These are phyloP conservation scores for Cyanodermella asteris DNA, from an alignment of 2,329 filamentous ascomycete genomes.

Conservation along the genomic window DNA sequence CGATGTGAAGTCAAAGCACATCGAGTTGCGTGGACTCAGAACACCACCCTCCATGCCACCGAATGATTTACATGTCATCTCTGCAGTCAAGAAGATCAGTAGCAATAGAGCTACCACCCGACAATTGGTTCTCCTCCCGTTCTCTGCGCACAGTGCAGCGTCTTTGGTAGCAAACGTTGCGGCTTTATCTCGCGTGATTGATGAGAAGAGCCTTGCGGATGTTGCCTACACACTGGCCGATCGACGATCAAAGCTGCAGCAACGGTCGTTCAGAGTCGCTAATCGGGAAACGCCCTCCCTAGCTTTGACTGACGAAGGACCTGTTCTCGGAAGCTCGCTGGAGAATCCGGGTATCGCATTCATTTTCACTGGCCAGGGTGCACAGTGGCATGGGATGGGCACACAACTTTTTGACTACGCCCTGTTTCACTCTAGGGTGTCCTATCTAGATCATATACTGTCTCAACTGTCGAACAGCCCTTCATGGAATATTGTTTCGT, in stretches of 20 bases:
- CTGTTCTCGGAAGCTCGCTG: no score
- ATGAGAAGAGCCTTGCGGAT: conserved; percentile 1
- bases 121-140: conserved; percentile 3
- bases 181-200: background rate
- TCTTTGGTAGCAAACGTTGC: conserved; percentile 4
- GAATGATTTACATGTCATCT: conserved; percentile 1
- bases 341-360: conserved; percentile 1
- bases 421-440: conserved; percentile 6
- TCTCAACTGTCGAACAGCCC: conserved; percentile 1
- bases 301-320: no score
- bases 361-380: conserved; percentile 6
- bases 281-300: background rate
- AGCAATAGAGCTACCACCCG: background rate
- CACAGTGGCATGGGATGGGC: conserved; percentile 7
- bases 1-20: background rate
- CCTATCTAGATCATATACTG: conserved; percentile 1
- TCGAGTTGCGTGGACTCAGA: background rate
- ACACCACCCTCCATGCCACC: conserved; percentile 1
- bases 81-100: background rate
- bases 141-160: conserved; percentile 5
- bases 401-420: conserved; percentile 10
- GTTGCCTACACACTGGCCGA: conserved; percentile 4
- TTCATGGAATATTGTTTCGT: background rate
- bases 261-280: conserved; percentile 1
- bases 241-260: conserved; percentile 1